Evolutionary conservation across 2,329 filamentous ascomycete species (phyloP).

Genomic region (Annulohypoxylon truncatum): DNA sequence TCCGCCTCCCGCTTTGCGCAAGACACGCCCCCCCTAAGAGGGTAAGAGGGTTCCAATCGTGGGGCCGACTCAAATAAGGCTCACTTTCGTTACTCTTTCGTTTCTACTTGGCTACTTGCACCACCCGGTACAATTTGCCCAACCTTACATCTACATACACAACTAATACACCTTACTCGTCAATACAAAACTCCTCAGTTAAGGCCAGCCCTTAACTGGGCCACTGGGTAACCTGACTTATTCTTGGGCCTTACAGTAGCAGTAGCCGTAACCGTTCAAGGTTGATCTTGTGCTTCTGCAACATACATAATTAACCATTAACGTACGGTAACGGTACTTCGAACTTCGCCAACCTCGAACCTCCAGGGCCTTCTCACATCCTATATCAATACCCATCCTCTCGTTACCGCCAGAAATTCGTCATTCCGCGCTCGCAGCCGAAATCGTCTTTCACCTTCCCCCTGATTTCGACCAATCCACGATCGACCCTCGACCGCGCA

Average conservation of each 20-base stretch:
- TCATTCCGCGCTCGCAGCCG: conserved; percentile 35
- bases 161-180: conserved; percentile 16
- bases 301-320: conserved; percentile 24
- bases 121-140: conserved; percentile 14
- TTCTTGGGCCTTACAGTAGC: conserved; percentile 22
- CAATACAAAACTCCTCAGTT: conserved; percentile 27
- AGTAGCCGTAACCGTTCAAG: background rate
- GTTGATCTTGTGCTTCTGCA: conserved; percentile 16
- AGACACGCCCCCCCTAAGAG: conserved; percentile 25
- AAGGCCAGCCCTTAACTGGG: conserved; percentile 34
- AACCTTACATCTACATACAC: conserved; percentile 6
- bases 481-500: conserved; percentile 37
- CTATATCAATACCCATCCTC: background rate
- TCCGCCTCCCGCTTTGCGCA: conserved; percentile 35
- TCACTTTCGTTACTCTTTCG: conserved; percentile 10
- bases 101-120: conserved; percentile 10
- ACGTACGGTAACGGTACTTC: conserved; percentile 18
- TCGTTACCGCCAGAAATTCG: background rate
- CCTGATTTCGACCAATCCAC: conserved; percentile 37
- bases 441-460: conserved; percentile 31
- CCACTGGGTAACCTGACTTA: conserved; percentile 34
- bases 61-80: conserved; percentile 40
- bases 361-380: background rate
- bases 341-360: conserved; percentile 28
- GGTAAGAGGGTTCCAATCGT: conserved; percentile 24